Conservation (phyloP, 306 rosid species). For the Vigna reflexopilosa region DNA sequence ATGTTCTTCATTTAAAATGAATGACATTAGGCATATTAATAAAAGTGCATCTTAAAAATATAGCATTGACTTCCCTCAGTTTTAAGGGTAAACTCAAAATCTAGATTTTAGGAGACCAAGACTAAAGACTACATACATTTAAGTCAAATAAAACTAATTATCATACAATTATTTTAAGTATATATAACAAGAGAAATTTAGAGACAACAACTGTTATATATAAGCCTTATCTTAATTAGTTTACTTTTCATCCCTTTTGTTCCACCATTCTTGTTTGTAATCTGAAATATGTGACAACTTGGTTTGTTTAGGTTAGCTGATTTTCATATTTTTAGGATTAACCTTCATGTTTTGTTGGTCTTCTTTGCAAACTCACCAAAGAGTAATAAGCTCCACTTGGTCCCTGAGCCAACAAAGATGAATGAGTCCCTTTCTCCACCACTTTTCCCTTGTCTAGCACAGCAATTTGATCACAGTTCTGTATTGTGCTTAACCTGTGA, state of each 20-base stretch:
- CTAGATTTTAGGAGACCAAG: neutral
- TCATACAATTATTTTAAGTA: constrained; percentile 11
- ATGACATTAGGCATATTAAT: neutral
- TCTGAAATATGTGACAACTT: constrained; percentile 10
- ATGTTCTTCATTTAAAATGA: neutral
- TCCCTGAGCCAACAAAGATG: constrained; percentile 65
- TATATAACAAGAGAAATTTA: neutral
- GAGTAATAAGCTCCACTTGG: constrained; percentile 72
- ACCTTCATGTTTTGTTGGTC: constrained; percentile 23
- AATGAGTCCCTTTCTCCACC: constrained; percentile 82
- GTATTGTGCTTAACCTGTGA: constrained; percentile 84
- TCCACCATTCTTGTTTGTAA: neutral
- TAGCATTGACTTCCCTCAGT: neutral
- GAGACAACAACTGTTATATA: neutral
- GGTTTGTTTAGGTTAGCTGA: constrained; percentile 23
- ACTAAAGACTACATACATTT: neutral
- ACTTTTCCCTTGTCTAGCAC: constrained; percentile 83
- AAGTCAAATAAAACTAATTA: neutral
- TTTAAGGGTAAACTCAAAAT: constrained; percentile 9
- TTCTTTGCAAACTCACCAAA: constrained; percentile 62
- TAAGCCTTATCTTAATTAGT: neutral
- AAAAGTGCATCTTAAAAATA: constrained; percentile 7
- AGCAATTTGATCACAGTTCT: constrained; percentile 69
- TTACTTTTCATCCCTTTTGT: neutral
- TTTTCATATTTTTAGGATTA: constrained; percentile 9